Percentiles rank a stretch among this genome's conserved stretches.
Conservation (phyloP, 2,329 filamentous ascomycete genomes). For the Leptosphaerulina australis region DNA sequence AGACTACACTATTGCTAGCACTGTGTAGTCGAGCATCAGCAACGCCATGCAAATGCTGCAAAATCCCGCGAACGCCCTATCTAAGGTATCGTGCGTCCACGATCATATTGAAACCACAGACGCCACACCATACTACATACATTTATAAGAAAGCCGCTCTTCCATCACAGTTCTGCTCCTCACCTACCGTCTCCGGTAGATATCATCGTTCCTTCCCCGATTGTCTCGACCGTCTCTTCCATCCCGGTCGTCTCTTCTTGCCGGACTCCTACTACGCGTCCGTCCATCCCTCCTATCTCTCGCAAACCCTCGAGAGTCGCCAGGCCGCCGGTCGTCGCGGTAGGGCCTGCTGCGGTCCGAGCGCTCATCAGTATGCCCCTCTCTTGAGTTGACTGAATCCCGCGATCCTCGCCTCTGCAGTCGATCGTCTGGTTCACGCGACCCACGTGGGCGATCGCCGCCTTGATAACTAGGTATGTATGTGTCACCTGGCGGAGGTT, state of each 20-base stretch:
- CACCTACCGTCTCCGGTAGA: constrained; percentile 35
- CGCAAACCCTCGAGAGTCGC: constrained; percentile 4
- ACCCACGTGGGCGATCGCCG: constrained; percentile 34
- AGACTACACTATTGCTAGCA: constrained; percentile 1
- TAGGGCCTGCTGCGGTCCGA: constrained; percentile 39
- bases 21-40: neutral
- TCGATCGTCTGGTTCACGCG: constrained; percentile 45
- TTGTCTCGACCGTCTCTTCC: constrained; percentile 24
- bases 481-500: constrained; percentile 44
- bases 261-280: constrained; percentile 46
- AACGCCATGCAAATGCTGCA: constrained; percentile 11
- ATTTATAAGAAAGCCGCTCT: neutral
- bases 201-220: constrained; percentile 31
- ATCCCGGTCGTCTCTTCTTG: constrained; percentile 36
- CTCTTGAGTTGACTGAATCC: constrained; percentile 46
- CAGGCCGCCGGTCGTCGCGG: constrained; percentile 20
- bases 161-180: no score
- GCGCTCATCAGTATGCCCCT: constrained; percentile 37
- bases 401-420: constrained; percentile 38
- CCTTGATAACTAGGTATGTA: constrained; percentile 55
- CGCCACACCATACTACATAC: constrained; percentile 10
- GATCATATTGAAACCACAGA: constrained; percentile 8
- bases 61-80: constrained; percentile 8
- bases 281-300: constrained; percentile 39
- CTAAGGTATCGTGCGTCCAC: constrained; percentile 18